These are phyloP conservation scores for Maudiozyma humilis DNA, from an alignment of 1,139 yeast genomes.

Conservation along the genomic window DNA sequence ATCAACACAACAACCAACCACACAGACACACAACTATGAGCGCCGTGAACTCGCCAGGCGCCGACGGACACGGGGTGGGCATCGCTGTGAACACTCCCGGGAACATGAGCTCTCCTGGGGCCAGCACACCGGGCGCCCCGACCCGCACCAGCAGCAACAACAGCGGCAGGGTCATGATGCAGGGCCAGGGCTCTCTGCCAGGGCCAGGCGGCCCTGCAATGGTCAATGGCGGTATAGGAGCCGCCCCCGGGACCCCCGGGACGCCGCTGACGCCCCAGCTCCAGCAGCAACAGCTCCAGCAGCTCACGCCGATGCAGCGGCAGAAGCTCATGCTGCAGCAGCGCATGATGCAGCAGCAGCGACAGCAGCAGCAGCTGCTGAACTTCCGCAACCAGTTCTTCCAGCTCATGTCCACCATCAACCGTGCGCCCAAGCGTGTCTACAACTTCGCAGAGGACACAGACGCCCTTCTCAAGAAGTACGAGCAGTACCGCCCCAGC, in stretches of 20 bases:
- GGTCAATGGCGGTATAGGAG: too few relatives aligned
- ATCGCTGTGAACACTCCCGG: conserved; percentile 20
- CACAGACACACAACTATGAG: neutral
- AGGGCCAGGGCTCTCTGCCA: neutral
- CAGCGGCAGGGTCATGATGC: neutral
- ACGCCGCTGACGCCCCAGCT: conserved; percentile 9
- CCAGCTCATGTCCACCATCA: conserved; percentile 27
- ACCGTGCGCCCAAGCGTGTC: conserved; percentile 36
- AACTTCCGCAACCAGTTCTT: conserved; percentile 39
- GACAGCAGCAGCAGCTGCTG: conserved; percentile 38
- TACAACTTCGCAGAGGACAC: conserved; percentile 64
- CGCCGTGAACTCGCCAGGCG: conserved; percentile 4
- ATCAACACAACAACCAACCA: neutral
- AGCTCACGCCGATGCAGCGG: conserved; percentile 13
- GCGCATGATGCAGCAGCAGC: conserved; percentile 32
- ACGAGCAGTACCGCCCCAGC: conserved; percentile 71
- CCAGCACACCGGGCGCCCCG: neutral
- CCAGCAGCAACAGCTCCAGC: conserved; percentile 13
- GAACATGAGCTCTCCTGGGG: neutral
- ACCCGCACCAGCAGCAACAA: neutral
- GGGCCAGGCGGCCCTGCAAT: too few relatives aligned
- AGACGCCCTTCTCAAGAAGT: conserved; percentile 68
- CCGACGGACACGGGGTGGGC: conserved; percentile 12
- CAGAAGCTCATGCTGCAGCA: conserved; percentile 32
- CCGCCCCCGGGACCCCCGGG: too few relatives aligned